Evolutionary conservation across 1,284 basidiomycete genomes (phyloP), one percentile per base, ranked within the genome.

Genomic region (Leccinum laetum): DNA sequence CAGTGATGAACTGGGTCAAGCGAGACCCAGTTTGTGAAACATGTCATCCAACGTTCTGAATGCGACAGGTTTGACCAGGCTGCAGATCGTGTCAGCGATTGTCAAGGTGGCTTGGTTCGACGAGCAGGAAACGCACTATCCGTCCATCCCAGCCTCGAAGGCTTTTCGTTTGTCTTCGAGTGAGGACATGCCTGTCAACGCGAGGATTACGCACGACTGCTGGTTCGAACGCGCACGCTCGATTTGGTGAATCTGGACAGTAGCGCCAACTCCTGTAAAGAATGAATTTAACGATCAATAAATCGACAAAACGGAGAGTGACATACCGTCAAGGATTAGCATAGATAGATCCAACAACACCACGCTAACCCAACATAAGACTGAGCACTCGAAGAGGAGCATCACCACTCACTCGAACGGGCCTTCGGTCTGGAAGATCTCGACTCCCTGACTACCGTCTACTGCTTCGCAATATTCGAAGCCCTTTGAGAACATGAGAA

Each of bases 61-160:
- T 13, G 92, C 93, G 24, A 97, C 94, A 14, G 95, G 95, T 77
- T 97, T 97, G 65, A 96, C 93, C 37, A 96, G 84, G 72, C 94
- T 95, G 70, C 2, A 49, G 35, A 57, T 35, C 32, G 35, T 56
- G 24, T 70, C 44, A 61, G 63, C 10, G 11, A 58, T 35, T 6
- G 7, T 52, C 61, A n/a, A 58, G 59, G 39, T 11, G 14, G 5
- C 10, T 46, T 10, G 26, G 14, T 63, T 37, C 11, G 14, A 52
- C 11, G 11, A 8, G 21, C 37, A 60, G n/a, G 44, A 49, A 61
- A 86, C 93, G 71, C 78, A 95, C 93, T 96, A 98, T 77, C 96
- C 96, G 72, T 98, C 95, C 57, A 98, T 95, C 3, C 96, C 96
- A 61, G 92, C 93, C 62, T 93, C 90, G 70, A 98, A 97, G 1